Evolutionary conservation across 345 rosid species (phyloP).

Genomic region (Citrus australasica): DNA sequence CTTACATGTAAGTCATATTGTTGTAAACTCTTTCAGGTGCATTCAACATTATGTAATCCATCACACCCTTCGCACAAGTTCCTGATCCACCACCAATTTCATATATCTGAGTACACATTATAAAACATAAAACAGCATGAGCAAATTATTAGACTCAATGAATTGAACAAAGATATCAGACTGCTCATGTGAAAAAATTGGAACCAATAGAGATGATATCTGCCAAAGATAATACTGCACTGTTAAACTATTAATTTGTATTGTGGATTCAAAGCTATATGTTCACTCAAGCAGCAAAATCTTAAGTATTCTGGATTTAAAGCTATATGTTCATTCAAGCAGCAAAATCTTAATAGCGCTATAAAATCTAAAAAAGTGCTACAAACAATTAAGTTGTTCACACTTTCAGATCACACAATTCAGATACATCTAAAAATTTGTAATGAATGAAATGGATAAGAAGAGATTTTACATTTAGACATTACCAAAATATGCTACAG

Average conservation of each 20-base stretch:
- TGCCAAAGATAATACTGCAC: not conserved
- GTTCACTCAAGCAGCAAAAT: conserved; percentile 6
- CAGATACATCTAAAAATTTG: not conserved
- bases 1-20: conserved; percentile 88
- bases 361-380: not conserved
- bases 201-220: not conserved
- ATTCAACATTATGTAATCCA: conserved; percentile 95
- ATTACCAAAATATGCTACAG: not conserved
- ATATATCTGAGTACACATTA: conserved; percentile 61
- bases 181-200: not conserved
- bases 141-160: conserved; percentile 10
- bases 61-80: conserved; percentile 86
- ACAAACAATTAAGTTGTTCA: not conserved
- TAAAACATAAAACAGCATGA: conserved; percentile 16
- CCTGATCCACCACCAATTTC: conserved; percentile 99
- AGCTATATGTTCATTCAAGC: not conserved
- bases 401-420: not conserved
- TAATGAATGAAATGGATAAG: not conserved
- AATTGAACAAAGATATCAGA: conserved; percentile 1
- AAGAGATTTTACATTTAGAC: not conserved
- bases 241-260: not conserved
- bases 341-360: not conserved
- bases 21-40: conserved; percentile 91
- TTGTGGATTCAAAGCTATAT: not conserved
- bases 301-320: not conserved